These are phyloP conservation scores for Kernera saxatilis DNA, from an alignment of 345 rosid species.

Conservation along the genomic window DNA sequence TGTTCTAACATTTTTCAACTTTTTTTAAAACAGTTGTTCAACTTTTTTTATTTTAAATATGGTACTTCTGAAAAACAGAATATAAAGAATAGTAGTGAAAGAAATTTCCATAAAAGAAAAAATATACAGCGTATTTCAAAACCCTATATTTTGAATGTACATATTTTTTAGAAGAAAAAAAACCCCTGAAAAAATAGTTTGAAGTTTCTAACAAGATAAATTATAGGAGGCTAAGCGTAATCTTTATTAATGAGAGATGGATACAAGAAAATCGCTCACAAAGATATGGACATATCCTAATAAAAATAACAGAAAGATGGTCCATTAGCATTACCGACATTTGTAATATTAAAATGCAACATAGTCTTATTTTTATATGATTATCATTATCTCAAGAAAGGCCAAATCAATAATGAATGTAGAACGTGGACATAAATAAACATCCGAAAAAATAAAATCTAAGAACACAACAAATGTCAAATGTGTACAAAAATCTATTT, in stretches of 20 bases:
- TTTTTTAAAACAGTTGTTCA: neutral
- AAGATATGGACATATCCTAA: neutral
- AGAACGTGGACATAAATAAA: conserved; percentile 23
- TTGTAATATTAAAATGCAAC: neutral
- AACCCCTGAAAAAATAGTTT: neutral
- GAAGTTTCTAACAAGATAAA: neutral
- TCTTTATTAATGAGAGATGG: neutral
- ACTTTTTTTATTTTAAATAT: neutral
- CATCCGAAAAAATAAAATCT: conserved; percentile 3
- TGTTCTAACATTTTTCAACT: too few relatives aligned
- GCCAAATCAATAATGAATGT: conserved; percentile 12
- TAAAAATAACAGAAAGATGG: neutral
- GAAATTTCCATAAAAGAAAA: neutral
- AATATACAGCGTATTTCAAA: neutral
- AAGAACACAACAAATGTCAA: conserved; percentile 21
- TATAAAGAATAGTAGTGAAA: neutral
- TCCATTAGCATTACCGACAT: neutral
- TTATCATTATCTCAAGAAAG: neutral
- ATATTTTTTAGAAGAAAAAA: neutral
- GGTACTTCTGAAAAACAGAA: too few relatives aligned
- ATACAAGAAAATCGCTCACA: neutral
- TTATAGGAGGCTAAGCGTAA: neutral
- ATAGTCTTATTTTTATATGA: neutral
- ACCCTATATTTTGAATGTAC: neutral
- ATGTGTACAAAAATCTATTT: conserved; percentile 15